Base-by-base conservation (phyloP, 169 alveolate genomes). In the Theileria equi region DNA sequence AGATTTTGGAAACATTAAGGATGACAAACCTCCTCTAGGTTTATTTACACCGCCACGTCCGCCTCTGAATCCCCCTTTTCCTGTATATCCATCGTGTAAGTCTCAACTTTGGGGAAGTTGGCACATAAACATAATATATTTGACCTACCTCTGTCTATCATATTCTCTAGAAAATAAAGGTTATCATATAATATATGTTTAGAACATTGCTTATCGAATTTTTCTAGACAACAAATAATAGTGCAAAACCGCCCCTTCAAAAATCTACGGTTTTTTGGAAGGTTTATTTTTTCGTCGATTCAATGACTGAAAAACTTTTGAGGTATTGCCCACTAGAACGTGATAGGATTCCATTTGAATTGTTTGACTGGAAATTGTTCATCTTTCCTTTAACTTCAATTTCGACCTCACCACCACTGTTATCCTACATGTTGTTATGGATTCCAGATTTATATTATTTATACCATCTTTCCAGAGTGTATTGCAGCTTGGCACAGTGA, bases 401-500 rank as follows among this genome's bases (percentile, higher is more conserved):
- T 43, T 55, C 91, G 81, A 35, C 92, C 88, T 68, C 81, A 0
- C 80, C 81, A 6, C 81, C 76, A 7, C 34, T 34, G 68, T 57
- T 61, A 28, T 60, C 86, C 76, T 64, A 55, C 16, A 64, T 16
- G 17, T 17, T 25, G n/a, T 8, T 54, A 55, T 53, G 10, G n/a
- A 10, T 11, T 44, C n/a, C n/a, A n/a, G 21, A 16, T 28, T 10
- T 25, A 64, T 8, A 36, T 57, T 41, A 53, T 16, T 11, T 3
- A 10, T 49, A 64, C 76, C n/a, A 66, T 38, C 28, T 80, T 84
- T 34, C 94, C 95, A 6, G 95, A 71, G 70, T 90, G 95, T 1
- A 90, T 82, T 19, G 95, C 95, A 23, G 95, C 95, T 59, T 90
- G 84, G 71, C 95, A 90, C 28, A 90, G 64, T 21, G 95, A 79